Base-by-base conservation (phyloP, 768 basidiomycete species). In the Mycena polygramma region DNA sequence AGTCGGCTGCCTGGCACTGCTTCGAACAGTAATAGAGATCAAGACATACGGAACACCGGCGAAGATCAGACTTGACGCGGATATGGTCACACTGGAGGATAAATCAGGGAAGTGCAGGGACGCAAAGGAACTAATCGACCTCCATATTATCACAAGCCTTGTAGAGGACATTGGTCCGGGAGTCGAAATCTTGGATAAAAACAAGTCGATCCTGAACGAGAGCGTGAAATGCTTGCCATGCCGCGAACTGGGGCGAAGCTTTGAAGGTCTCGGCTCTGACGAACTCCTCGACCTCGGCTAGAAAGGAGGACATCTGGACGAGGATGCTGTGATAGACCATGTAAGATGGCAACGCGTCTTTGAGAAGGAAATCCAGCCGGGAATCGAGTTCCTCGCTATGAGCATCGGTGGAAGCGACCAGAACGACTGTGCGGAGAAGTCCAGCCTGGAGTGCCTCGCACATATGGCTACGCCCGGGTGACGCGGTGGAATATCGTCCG, bases 261-360 rank as follows among this genome's bases (percentile, higher is more conserved):
- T 5, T 30, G n/a, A 63, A 63, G 24, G 26, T 36, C 9, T 63
- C 39, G 17, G 51, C 14, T 8, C 54, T 45, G 1, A 35, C 39
- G 37, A 63, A 24, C 2, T 63, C 24, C 15, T 24, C 62, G 19
- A 53, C 62, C 7, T 63, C 62, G 15, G 52, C 10, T 2, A 63
- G 52, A 39, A 39, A 53, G 10, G 17, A 4, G 1, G 37, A 17
- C 51, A 54, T 53, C 15, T 26, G 24, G 41, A 62, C 7, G 4
- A 52, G 22, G 10, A 62, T 62, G 22, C 61, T 62, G 51, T 49
- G 61, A 41, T 62, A 62, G 15, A 62, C 59, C 46, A 61, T 35
- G 48, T 62, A 62, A 4, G 20, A 2, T 7, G 61, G 37, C 11
- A 62, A 24, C 2, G 14, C 14, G 22, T 6, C 15, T 17, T 20